A percentile compares a stretch with the other conserved stretches of the same genome.
Evolutionary conservation across 2,329 filamentous ascomycete genomes (phyloP).

Genomic region (Incumbomyces delicatus): DNA sequence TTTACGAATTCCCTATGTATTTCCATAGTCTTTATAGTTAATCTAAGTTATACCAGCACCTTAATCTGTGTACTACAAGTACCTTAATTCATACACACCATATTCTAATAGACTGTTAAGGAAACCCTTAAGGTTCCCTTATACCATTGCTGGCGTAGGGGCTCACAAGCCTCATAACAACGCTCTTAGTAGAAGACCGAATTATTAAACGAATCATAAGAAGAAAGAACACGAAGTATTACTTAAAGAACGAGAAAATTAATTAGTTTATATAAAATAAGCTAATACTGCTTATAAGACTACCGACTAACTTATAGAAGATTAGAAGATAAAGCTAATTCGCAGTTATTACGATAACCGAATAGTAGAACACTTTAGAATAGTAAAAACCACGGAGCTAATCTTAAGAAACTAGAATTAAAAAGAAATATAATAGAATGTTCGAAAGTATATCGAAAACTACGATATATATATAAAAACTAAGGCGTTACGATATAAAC

Average conservation of each 20-base stretch:
- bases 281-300: not conserved
- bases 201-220: constrained; percentile 6
- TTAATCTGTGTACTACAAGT: too few species aligned
- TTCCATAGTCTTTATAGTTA: too few species aligned
- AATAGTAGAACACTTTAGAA: constrained; percentile 1
- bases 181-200: constrained; percentile 5
- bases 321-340: constrained; percentile 4
- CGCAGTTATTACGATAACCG: constrained; percentile 3
- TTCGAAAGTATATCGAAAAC: constrained; percentile 8
- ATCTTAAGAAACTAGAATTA: constrained; percentile 9
- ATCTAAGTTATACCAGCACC: too few species aligned
- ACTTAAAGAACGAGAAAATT: not conserved
- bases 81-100: too few species aligned
- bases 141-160: too few species aligned
- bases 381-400: constrained; percentile 10
- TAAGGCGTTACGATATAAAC: constrained; percentile 10
- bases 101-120: too few species aligned
- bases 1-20: too few species aligned
- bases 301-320: not conserved
- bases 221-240: not conserved
- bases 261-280: constrained; percentile 2
- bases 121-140: too few species aligned
- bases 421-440: constrained; percentile 7
- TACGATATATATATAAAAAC: constrained; percentile 9
- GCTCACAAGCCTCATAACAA: too few species aligned